Conservation (phyloP, 306 rosid species). For the Medicago lupulina region DNA sequence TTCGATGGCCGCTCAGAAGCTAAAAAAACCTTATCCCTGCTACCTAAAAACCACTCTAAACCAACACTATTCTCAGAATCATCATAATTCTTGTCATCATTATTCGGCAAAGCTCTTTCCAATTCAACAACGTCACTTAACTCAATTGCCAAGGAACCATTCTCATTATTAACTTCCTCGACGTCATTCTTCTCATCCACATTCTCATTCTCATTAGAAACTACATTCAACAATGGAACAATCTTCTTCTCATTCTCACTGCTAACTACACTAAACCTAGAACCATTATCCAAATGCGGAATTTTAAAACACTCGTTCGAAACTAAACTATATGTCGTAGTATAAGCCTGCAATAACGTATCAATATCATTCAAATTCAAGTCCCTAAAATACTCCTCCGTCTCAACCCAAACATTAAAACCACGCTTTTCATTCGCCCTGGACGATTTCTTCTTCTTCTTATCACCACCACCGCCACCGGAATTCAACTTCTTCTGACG, state of each 20-base stretch:
- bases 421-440: constrained; percentile 60
- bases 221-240: constrained; percentile 24
- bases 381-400: constrained; percentile 80
- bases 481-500: constrained; percentile 79
- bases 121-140: constrained; percentile 40
- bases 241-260: constrained; percentile 23
- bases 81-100: constrained; percentile 41
- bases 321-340: constrained; percentile 50
- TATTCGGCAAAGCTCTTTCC: constrained; percentile 36
- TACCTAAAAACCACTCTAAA: constrained; percentile 88
- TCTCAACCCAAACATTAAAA: constrained; percentile 74
- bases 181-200: constrained; percentile 23
- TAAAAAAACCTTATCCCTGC: constrained; percentile 67
- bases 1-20: constrained; percentile 89
- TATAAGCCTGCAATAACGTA: constrained; percentile 58
- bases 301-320: constrained; percentile 56
- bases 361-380: constrained; percentile 71
- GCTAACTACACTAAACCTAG: constrained; percentile 37
- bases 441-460: constrained; percentile 82
- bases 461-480: constrained; percentile 46
- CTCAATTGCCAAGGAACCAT: constrained; percentile 34
- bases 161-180: constrained; percentile 36
- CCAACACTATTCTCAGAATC: constrained; percentile 47
- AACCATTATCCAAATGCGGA: constrained; percentile 52
- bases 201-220: constrained; percentile 29